Evolutionary conservation across 305 asterid species (phyloP), one percentile per base, ranked within the genome.

Genomic region (Ilex paraguariensis): DNA sequence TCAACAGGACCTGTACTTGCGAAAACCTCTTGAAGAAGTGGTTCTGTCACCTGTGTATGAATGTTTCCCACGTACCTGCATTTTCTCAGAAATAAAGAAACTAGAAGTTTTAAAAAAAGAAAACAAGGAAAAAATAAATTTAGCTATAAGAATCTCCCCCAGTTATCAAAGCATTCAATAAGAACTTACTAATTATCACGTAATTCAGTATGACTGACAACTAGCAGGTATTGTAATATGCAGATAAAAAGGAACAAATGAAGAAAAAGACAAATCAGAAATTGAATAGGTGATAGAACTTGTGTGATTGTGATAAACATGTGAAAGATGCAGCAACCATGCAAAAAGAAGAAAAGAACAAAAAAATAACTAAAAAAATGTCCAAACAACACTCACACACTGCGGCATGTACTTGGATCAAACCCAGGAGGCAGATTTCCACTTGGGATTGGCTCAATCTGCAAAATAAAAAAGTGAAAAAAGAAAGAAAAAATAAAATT

Each of bases 371-470:
- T 59, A 60, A 68, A 66, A 66, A 58, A 70, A 10, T 15, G 32
- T 8, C 57, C 40, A 71, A 70, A 70, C 68, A 68, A 78, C 77
- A 87, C 97, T 90, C 88, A 90, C 97, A 90, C 96, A 72, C 95
- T 90, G 88, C 96, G 92, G 83, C 97, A 90, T 71, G 95, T 75
- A 82, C 77, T 90, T 70, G 97, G 85, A 81, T 90, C 97, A 77
- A 90, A 90, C 62, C 97, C 95, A 71, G 95, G 95, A 76, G 97
- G 96, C 79, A 90, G 79, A 85, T 90, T 90, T 67, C 96, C 96
- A 82, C 95, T 87, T 75, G 85, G 84, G 60, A 87, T 79, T 66
- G 95, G 95, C 86, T 90, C 95, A 77, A 90, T 85, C 97, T 90
- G 95, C 88, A 85, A 69, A 78, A 75, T 73, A 64, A 75, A 79